phyloP scores from a whole-genome alignment of 2,329 filamentous ascomycete species.

The Fusarium avenaceum region DNA sequence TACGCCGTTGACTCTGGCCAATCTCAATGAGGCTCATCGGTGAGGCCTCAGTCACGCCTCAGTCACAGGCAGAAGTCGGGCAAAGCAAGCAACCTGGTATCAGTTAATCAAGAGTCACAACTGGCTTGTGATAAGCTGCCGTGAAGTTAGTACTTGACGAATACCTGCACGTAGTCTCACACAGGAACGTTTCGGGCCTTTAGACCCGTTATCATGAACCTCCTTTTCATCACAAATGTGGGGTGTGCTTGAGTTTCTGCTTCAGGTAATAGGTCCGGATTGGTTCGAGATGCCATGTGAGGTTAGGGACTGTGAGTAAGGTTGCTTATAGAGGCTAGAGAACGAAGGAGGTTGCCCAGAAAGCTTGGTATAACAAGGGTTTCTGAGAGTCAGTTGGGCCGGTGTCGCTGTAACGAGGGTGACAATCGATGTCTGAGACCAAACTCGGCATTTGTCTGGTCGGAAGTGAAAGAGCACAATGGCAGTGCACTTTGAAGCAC shows the following conservation, averaged over 20 bases:
- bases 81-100: conserved; percentile 29
- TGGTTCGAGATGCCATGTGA: conserved; percentile 19
- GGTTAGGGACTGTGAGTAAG: conserved; percentile 13
- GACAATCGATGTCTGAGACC: conserved; percentile 6
- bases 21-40: conserved; percentile 27
- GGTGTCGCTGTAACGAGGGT: not conserved
- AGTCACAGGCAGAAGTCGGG: conserved; percentile 45
- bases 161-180: conserved; percentile 31
- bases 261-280: conserved; percentile 19
- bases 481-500: conserved; percentile 30
- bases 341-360: conserved; percentile 4
- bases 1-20: conserved; percentile 12
- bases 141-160: conserved; percentile 37
- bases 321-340: conserved; percentile 17
- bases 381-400: conserved; percentile 6
- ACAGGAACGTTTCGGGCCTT: conserved; percentile 13
- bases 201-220: conserved; percentile 8
- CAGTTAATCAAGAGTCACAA: conserved; percentile 28
- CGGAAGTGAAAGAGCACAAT: conserved; percentile 19
- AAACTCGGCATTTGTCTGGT: conserved; percentile 14
- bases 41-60: conserved; percentile 33
- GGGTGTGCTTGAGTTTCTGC: conserved; percentile 30
- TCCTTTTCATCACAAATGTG: conserved; percentile 13
- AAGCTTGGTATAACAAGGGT: conserved; percentile 6
- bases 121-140: conserved; percentile 32